Percentiles rank a stretch among this genome's conserved stretches.
Evolutionary conservation across 1,284 basidiomycete genomes (phyloP).

Genomic region (Sporisorium graminicola): DNA sequence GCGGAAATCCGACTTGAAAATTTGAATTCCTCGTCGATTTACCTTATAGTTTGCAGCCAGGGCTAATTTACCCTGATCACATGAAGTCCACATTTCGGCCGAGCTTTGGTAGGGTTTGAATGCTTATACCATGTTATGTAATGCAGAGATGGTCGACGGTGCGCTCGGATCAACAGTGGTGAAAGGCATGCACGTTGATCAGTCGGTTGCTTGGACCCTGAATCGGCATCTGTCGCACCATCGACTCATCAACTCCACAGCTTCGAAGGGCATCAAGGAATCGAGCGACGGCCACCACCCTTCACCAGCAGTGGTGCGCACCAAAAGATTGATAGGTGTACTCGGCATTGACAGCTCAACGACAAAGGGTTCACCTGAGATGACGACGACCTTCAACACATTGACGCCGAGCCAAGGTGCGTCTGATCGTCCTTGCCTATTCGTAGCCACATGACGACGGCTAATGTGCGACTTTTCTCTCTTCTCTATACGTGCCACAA

Average conservation of each 20-base stretch:
- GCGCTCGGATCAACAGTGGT: slow-evolving; percentile 33
- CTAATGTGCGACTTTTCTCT: background rate
- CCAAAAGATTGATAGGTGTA: too few relatives aligned
- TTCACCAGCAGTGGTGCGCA: too few relatives aligned
- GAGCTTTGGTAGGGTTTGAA: background rate
- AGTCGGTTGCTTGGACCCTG: slow-evolving; percentile 28
- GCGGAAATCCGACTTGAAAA: background rate
- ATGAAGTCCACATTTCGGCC: slow-evolving; percentile 2
- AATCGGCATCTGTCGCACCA: slow-evolving; percentile 5
- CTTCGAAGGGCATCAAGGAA: background rate
- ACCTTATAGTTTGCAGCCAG: too few relatives aligned
- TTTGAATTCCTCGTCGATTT: background rate
- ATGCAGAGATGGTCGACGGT: background rate
- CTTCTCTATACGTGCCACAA: too few relatives aligned
- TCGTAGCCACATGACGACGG: background rate
- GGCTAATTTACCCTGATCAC: background rate
- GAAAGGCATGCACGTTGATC: slow-evolving; percentile 11
- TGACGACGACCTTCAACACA: slow-evolving; percentile 11
- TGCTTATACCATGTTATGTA: slow-evolving; percentile 27
- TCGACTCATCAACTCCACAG: background rate
- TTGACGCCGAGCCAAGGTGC: slow-evolving; percentile 31
- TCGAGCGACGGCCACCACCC: background rate
- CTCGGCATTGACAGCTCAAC: background rate
- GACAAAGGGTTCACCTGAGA: background rate
- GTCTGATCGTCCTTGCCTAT: background rate